Evolutionary conservation across 345 rosid species (phyloP).

Genomic region (Eucalyptus tenuipes): DNA sequence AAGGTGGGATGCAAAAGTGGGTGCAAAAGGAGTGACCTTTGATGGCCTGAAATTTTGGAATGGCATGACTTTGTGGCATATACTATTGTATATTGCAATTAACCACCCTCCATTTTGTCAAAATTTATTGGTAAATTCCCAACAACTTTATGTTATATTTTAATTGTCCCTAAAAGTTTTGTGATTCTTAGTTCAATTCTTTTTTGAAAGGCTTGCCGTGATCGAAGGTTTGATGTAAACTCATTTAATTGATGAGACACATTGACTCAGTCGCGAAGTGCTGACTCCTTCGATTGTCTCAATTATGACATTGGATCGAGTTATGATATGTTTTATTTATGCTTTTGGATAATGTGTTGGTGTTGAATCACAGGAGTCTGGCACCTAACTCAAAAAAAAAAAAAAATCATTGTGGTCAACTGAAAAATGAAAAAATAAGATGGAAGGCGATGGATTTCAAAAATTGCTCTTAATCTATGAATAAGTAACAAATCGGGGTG

Average conservation of each 20-base stretch:
- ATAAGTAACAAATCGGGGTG: neutral
- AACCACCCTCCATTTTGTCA: neutral
- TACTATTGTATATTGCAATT: neutral
- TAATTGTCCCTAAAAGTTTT: neutral
- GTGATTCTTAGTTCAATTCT: neutral
- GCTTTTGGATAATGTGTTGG: neutral
- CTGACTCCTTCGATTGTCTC: neutral
- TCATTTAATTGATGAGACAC: neutral
- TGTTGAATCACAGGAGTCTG: neutral
- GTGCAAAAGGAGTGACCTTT: constrained; percentile 3
- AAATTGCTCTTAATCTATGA: neutral
- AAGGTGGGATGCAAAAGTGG: neutral
- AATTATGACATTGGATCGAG: neutral
- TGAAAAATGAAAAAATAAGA: neutral
- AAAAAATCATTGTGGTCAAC: neutral
- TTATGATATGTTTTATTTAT: rapidly evolving
- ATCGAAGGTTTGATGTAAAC: neutral
- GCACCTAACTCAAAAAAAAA: neutral
- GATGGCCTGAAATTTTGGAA: constrained; percentile 21
- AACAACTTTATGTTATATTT: neutral
- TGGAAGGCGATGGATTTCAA: neutral
- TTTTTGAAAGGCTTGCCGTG: neutral
- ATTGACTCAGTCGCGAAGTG: neutral
- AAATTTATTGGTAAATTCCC: neutral
- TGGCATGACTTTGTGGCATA: neutral